These are phyloP conservation scores for Raddia distichophylla DNA, from an alignment of 176 grass and related monocot species.

Conservation along the genomic window DNA sequence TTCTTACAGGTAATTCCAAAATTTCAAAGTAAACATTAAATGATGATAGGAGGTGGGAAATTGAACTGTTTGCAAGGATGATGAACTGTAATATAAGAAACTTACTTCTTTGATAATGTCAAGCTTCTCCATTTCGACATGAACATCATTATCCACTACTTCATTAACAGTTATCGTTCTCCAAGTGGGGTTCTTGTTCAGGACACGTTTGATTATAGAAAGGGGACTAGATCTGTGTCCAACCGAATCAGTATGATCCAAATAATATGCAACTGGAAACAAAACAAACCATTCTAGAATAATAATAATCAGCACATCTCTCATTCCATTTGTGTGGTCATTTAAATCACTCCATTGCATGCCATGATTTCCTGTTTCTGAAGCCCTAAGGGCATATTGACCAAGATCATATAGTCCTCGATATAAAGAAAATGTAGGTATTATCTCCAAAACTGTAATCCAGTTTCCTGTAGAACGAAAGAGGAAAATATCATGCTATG, in stretches of 20 bases:
- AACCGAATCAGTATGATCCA: constrained; percentile 62
- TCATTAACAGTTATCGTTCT: constrained; percentile 44
- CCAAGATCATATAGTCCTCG: constrained; percentile 79
- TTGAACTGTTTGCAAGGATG: background rate
- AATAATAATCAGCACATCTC: constrained; percentile 76
- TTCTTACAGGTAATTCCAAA: background rate
- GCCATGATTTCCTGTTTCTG: constrained; percentile 56
- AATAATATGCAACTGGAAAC: constrained; percentile 74
- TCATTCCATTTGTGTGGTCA: constrained; percentile 76
- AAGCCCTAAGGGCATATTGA: constrained; percentile 68
- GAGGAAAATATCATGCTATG: constrained; percentile 6
- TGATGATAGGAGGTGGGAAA: background rate
- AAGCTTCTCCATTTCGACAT: constrained; percentile 66
- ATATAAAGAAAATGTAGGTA: constrained; percentile 91
- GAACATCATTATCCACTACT: constrained; percentile 41
- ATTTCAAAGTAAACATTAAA: constrained; percentile 14
- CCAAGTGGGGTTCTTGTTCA: constrained; percentile 43
- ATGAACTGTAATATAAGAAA: background rate
- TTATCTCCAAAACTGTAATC: constrained; percentile 88
- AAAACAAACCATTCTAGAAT: constrained; percentile 76
- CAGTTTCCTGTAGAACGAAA: constrained; percentile 50
- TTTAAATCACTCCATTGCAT: constrained; percentile 84
- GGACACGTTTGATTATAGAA: constrained; percentile 45
- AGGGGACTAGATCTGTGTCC: constrained; percentile 45
- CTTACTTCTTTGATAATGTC: constrained; percentile 85